These are phyloP conservation scores for Phytophthora megakarya DNA, from an alignment of 352 stramenopile genomes.

Conservation along the genomic window DNA sequence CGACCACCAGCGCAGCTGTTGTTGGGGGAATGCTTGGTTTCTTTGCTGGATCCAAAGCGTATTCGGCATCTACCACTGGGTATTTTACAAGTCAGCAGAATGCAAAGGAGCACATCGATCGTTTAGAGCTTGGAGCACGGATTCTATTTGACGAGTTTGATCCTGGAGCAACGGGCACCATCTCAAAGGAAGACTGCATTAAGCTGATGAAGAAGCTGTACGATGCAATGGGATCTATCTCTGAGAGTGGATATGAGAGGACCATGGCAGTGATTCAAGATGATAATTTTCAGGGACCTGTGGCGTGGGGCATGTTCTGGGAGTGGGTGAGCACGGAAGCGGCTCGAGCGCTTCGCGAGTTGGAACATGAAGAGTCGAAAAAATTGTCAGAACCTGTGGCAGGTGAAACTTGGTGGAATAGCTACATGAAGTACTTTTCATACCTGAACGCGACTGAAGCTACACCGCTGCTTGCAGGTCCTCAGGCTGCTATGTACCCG, in stretches of 20 bases:
- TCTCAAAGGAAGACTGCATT: slow-evolving; percentile 75
- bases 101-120: slow-evolving; percentile 86
- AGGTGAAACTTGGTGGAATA: slow-evolving; percentile 70
- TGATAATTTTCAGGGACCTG: slow-evolving; percentile 62
- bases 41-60: slow-evolving; percentile 81
- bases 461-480: slow-evolving; percentile 28
- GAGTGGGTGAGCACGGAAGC: slow-evolving; percentile 87
- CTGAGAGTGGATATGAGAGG: slow-evolving; percentile 62
- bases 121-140: slow-evolving; percentile 76
- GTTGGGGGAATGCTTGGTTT: slow-evolving; percentile 85
- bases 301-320: slow-evolving; percentile 89
- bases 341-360: slow-evolving; percentile 58
- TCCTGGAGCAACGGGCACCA: slow-evolving; percentile 54
- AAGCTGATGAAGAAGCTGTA: slow-evolving; percentile 82
- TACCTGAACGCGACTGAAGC: slow-evolving; percentile 39
- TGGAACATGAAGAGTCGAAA: slow-evolving; percentile 64
- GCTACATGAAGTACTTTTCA: slow-evolving; percentile 58
- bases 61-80: slow-evolving; percentile 66
- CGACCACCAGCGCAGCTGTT: slow-evolving; percentile 77
- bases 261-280: slow-evolving; percentile 64
- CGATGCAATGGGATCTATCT: slow-evolving; percentile 69
- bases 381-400: slow-evolving; percentile 47
- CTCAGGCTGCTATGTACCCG: slow-evolving; percentile 35
- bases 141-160: slow-evolving; percentile 89
- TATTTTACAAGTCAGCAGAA: slow-evolving; percentile 83